Conservation (phyloP, 2,329 filamentous ascomycete genomes). For the Metarhizium robertsii region DNA sequence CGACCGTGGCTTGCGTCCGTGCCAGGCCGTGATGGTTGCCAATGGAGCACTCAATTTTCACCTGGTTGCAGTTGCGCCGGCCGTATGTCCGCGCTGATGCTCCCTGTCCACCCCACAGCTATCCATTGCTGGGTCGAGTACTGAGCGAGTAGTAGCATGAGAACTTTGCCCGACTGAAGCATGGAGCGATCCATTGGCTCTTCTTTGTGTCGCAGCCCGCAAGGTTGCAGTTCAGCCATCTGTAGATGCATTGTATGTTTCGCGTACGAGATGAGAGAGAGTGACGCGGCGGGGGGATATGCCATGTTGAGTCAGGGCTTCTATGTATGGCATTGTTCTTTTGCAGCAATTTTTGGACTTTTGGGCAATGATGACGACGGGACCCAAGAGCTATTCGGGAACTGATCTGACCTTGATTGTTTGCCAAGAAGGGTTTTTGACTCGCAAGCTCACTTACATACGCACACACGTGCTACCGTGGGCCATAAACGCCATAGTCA, state of each 20-base stretch:
- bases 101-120: neutral
- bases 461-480: neutral
- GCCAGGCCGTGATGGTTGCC: neutral
- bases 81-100: neutral
- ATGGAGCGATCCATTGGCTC: neutral
- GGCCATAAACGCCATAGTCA: neutral
- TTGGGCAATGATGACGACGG: neutral
- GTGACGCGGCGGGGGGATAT: neutral
- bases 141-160: neutral
- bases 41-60: neutral
- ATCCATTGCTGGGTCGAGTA: neutral
- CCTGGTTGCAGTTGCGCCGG: neutral
- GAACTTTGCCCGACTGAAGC: neutral
- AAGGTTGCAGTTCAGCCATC: neutral
- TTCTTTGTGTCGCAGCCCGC: constrained; percentile 1
- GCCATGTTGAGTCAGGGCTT: neutral
- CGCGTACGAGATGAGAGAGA: neutral
- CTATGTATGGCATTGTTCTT: neutral
- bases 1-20: neutral
- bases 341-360: neutral
- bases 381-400: neutral
- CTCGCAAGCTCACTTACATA: neutral
- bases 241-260: neutral
- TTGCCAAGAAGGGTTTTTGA: neutral
- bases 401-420: neutral